phyloP scores from a whole-genome alignment of 2,329 filamentous ascomycete genomes.

The Aureobasidium namibiae region DNA sequence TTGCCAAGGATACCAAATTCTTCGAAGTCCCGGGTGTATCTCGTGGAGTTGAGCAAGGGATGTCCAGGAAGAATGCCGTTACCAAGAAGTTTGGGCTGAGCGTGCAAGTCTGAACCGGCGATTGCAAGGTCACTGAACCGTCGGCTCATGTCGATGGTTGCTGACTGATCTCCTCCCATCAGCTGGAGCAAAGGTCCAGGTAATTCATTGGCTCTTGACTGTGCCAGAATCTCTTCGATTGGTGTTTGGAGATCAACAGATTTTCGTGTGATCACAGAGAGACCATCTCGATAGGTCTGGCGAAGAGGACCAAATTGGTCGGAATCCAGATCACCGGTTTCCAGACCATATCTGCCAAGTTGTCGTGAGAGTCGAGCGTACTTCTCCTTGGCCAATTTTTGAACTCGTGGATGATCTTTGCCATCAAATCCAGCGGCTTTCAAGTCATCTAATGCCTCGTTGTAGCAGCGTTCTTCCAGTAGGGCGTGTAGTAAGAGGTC shows the following conservation, averaged over 20 bases:
- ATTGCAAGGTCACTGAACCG: background rate
- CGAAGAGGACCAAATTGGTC: conserved; percentile 28
- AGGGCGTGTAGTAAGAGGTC: conserved; percentile 38
- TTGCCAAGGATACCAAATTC: conserved; percentile 51
- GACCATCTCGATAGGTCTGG: conserved; percentile 30
- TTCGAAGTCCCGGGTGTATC: conserved; percentile 44
- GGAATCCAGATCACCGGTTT: conserved; percentile 30
- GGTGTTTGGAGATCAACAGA: background rate
- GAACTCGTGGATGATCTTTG: conserved; percentile 29
- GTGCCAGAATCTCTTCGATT: background rate
- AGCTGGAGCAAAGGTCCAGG: conserved; percentile 10
- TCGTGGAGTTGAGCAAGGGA: conserved; percentile 27
- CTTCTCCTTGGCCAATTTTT: conserved; percentile 28
- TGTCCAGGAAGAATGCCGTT: conserved; percentile 14
- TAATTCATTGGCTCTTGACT: background rate
- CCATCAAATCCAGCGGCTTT: conserved; percentile 19
- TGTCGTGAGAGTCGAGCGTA: conserved; percentile 32
- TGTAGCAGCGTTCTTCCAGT: conserved; percentile 36
- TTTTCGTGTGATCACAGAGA: conserved; percentile 22
- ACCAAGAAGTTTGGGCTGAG: background rate
- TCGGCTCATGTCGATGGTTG: background rate
- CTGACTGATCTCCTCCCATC: conserved; percentile 4
- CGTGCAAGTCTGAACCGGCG: background rate
- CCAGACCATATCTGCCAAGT: conserved; percentile 28
- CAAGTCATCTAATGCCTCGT: conserved; percentile 31